Percentiles rank a stretch among this genome's conserved stretches.
Conservation (phyloP, 805 yeast genomes). For the Candida insectalens region DNA sequence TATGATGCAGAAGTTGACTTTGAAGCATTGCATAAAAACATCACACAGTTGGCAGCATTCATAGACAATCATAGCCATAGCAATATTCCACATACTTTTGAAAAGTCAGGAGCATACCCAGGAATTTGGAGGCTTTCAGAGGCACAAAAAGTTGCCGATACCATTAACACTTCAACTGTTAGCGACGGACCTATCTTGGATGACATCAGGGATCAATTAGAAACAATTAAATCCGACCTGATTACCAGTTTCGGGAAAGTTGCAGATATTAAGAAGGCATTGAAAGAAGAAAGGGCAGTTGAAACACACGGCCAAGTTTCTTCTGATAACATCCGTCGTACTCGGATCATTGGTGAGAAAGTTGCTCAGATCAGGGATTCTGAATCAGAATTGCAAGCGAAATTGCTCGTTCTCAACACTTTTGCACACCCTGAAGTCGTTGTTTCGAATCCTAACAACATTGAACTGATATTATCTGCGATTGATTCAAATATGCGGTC, state of each 20-base stretch:
- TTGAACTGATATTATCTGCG: slow-evolving; percentile 19
- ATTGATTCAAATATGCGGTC: slow-evolving; percentile 17
- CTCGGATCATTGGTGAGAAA: neutral
- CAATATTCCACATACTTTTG: slow-evolving; percentile 13
- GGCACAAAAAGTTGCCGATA: slow-evolving; percentile 11
- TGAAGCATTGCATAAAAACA: slow-evolving; percentile 15
- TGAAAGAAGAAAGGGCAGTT: too few species aligned
- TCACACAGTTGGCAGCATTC: slow-evolving; percentile 11
- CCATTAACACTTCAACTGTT: slow-evolving; percentile 6
- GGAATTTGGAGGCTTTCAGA: slow-evolving; percentile 23
- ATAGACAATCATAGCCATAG: slow-evolving; percentile 15
- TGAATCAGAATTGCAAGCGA: slow-evolving; percentile 15
- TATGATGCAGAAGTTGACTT: slow-evolving; percentile 24
- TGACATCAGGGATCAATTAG: too few species aligned
- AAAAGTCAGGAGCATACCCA: slow-evolving; percentile 14
- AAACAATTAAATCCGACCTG: too few species aligned
- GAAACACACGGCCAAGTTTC: too few species aligned
- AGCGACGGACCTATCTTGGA: too few species aligned
- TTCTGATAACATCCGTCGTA: neutral
- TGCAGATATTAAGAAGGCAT: too few species aligned
- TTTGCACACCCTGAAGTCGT: slow-evolving; percentile 21
- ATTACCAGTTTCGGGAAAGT: too few species aligned
- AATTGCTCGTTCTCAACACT: slow-evolving; percentile 19
- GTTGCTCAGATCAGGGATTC: slow-evolving; percentile 4
- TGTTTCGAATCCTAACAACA: slow-evolving; percentile 15